These are phyloP conservation scores for Sequoia sempervirens DNA, from an alignment of 75 land plant species.

Conservation along the genomic window DNA sequence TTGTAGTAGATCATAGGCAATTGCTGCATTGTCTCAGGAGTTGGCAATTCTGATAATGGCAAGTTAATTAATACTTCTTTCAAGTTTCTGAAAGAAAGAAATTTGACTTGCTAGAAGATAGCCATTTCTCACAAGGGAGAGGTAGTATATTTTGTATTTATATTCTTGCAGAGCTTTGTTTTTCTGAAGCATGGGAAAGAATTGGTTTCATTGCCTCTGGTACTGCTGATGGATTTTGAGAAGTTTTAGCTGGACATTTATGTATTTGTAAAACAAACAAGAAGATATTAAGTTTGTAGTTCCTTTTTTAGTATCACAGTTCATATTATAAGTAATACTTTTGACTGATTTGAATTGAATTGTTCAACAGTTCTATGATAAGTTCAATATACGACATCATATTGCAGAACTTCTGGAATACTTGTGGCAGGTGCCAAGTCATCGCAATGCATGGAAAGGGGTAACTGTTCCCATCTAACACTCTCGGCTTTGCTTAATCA, in stretches of 20 bases:
- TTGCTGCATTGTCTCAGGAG: not conserved
- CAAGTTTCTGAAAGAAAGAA: not conserved
- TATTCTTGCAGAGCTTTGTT: not conserved
- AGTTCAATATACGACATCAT: constrained; percentile 96
- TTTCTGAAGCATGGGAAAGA: not conserved
- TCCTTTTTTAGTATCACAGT: not conserved
- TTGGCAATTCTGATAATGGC: not conserved
- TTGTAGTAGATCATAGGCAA: not conserved
- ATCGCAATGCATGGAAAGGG: constrained; percentile 86
- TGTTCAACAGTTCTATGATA: constrained; percentile 87
- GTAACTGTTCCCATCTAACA: constrained; percentile 17
- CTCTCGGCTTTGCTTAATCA: not conserved
- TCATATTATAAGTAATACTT: not conserved
- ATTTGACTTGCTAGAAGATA: not conserved
- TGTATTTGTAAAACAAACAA: not conserved
- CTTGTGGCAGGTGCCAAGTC: constrained; percentile 94
- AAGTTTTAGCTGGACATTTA: not conserved
- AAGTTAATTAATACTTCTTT: not conserved
- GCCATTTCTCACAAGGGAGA: not conserved
- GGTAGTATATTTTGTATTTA: not conserved
- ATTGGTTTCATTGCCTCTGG: not conserved
- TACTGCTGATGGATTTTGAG: not conserved
- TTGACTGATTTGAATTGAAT: not conserved
- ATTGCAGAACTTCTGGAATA: constrained; percentile 97
- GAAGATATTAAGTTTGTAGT: not conserved